Evolutionary conservation across 2,329 filamentous ascomycete species (phyloP).

Genomic region (Fusarium sublunatum): DNA sequence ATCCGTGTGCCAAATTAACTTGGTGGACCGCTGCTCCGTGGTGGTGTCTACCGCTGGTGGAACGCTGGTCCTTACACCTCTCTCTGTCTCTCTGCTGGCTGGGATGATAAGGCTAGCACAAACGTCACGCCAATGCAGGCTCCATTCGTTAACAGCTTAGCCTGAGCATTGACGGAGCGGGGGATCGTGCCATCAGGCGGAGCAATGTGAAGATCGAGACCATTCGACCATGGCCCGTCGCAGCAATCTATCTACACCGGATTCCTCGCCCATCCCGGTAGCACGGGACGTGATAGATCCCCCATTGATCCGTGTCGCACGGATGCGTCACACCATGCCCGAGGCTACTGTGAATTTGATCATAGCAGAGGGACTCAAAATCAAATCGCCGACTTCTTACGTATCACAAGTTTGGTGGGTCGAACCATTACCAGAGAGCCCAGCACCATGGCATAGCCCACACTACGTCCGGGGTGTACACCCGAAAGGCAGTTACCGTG

Average conservation of each 20-base stretch:
- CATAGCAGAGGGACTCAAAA: slow-evolving; percentile 25
- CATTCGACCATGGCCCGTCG: slow-evolving; percentile 38
- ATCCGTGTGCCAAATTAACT: slow-evolving; percentile 46
- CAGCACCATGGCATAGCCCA: slow-evolving; percentile 1
- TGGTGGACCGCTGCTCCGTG: slow-evolving; percentile 32
- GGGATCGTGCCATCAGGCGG: slow-evolving; percentile 46
- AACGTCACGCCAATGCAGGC: slow-evolving; percentile 44
- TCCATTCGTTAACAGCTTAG: slow-evolving; percentile 38
- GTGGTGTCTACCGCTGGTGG: slow-evolving; percentile 37
- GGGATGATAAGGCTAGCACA: slow-evolving; percentile 43
- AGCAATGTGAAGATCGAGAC: slow-evolving; percentile 45
- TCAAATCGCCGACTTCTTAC: slow-evolving; percentile 24
- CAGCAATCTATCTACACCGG: slow-evolving; percentile 22
- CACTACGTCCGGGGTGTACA: slow-evolving; percentile 15
- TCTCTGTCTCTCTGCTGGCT: slow-evolving; percentile 4
- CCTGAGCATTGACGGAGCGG: slow-evolving; percentile 35
- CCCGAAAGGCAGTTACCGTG: slow-evolving; percentile 23
- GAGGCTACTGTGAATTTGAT: slow-evolving; percentile 32
- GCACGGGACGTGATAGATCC: slow-evolving; percentile 44
- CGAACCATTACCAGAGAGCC: slow-evolving; percentile 1
- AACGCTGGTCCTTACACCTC: slow-evolving; percentile 17
- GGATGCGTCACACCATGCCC: slow-evolving; percentile 31
- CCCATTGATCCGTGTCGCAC: slow-evolving; percentile 35
- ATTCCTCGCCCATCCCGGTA: slow-evolving; percentile 43
- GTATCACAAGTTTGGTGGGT: slow-evolving; percentile 17